Base-by-base conservation (phyloP, 2,329 filamentous ascomycete species). In the Talaromyces funiculosus region DNA sequence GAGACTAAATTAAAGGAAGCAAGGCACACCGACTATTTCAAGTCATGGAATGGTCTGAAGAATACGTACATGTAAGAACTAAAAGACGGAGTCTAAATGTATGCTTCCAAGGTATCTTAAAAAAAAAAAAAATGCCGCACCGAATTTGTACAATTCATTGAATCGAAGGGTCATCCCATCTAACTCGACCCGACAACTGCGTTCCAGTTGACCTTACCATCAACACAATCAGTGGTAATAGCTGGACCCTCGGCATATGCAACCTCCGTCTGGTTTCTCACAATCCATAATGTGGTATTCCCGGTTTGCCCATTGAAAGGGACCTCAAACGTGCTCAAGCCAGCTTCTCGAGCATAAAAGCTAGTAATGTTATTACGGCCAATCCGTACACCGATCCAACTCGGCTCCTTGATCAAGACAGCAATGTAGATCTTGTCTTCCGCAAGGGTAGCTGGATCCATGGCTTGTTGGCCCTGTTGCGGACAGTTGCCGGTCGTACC, bases 401-500 rank as follows among this genome's bases (percentile, higher is more conserved):
- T 71, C 12, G 71, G 68, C 18, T 63, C 63, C 7, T 63, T 55
- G 14, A 71, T 66, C 16, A 69, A 56, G 7, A 65, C 67, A 20
- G 68, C 68, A 54, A 72, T 63, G 58, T 73, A 73, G 14, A 74
- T 64, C 18, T 67, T 69, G 59, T 74, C 72, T 62, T 72, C 65
- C 14, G 72, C 70, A 14, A 74, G 56, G 14, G 66, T 26, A 3
- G 57, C 64, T 9, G 72, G 71, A 4, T 63, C 56, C 58, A 73
- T 47, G 26, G 43, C 64, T 29, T 63, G 61, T 59, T 73, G 71
- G 8, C 72, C 70, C 53, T 65, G 62, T 16, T 57, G 58, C 2
- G 67, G 70, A 56, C 71, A 72, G 57, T 74, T 75, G 8, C 72
- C 72, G 20, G 71, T 74, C 16, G 72, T 74, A 18, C 70, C 72